Evolutionary conservation across 352 stramenopile genomes (phyloP).

Genomic region (Thraustochytrium striatum): DNA sequence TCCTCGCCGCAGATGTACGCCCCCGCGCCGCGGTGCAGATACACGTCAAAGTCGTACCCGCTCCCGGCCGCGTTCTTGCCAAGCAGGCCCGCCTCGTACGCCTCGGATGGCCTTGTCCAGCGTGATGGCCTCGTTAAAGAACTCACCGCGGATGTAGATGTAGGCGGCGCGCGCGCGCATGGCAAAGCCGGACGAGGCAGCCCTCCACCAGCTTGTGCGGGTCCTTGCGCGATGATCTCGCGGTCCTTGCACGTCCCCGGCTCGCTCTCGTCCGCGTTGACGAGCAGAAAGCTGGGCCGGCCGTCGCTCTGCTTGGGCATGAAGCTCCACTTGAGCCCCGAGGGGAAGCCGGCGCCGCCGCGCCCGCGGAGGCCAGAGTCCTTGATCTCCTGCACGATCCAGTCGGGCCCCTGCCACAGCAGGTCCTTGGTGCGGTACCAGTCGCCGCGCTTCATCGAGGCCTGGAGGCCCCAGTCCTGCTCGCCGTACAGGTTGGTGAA

Average conservation of each 20-base stretch:
- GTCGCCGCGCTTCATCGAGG: slow-evolving; percentile 87
- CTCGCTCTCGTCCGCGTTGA: slow-evolving; percentile 99
- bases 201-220: slow-evolving; percentile 98
- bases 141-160: slow-evolving; percentile 99
- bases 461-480: slow-evolving; percentile 74
- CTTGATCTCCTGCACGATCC: slow-evolving; percentile 99
- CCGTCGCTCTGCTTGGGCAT: slow-evolving; percentile 98
- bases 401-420: slow-evolving; percentile 96
- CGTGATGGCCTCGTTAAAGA: slow-evolving; percentile 98
- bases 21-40: slow-evolving; percentile 94
- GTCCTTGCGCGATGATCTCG: slow-evolving; percentile 99
- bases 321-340: slow-evolving; percentile 99
- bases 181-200: slow-evolving; percentile 92
- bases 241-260: slow-evolving; percentile 99
- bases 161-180: slow-evolving; percentile 97
- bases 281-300: slow-evolving; percentile 96
- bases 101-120: slow-evolving; percentile 97
- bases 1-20: slow-evolving; percentile 99
- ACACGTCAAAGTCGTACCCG: slow-evolving; percentile 99
- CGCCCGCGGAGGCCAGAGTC: slow-evolving; percentile 93
- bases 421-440: slow-evolving; percentile 95
- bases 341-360: slow-evolving; percentile 96
- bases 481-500: slow-evolving; percentile 99
- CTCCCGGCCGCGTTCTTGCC: slow-evolving; percentile 93
- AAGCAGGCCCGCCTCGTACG: slow-evolving; percentile 91